Percentiles rank a stretch among this genome's conserved stretches.
phyloP scores from a whole-genome alignment of 345 rosid species.

The Aquilaria sinensis region DNA sequence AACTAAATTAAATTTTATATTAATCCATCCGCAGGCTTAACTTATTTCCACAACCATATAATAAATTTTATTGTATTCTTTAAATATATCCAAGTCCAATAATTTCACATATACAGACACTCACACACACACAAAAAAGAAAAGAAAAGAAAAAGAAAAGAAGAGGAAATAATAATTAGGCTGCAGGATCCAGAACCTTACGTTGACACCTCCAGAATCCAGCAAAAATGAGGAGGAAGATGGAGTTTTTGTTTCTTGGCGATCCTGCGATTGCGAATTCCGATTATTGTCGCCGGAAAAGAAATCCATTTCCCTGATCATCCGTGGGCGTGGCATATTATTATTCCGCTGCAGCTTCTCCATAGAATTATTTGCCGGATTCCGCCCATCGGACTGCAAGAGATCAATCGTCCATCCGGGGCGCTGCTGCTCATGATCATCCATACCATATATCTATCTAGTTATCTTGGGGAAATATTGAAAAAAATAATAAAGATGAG shows the following conservation, averaged over 20 bases:
- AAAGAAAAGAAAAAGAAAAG: no score
- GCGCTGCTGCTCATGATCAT: slow-evolving; percentile 46
- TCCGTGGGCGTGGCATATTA: slow-evolving; percentile 1
- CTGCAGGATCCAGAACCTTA: slow-evolving; percentile 28
- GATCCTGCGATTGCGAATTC: slow-evolving; percentile 26
- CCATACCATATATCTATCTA: no score
- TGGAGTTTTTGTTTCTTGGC: slow-evolving; percentile 20
- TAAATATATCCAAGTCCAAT: neutral
- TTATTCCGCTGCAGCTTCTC: neutral
- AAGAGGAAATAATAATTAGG: neutral
- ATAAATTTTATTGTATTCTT: neutral
- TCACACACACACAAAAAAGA: no score
- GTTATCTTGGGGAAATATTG: neutral
- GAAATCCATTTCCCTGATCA: slow-evolving; percentile 79
- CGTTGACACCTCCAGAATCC: slow-evolving; percentile 35
- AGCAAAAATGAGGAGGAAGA: slow-evolving; percentile 18
- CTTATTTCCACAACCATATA: neutral
- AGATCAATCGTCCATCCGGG: slow-evolving; percentile 39
- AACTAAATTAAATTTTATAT: slow-evolving; percentile 4
- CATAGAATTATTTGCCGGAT: slow-evolving; percentile 18
- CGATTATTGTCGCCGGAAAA: slow-evolving; percentile 25
- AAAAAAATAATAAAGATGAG: neutral
- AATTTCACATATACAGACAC: neutral
- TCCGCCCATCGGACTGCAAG: slow-evolving; percentile 44
- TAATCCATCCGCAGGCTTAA: neutral